A percentile compares a stretch with the other conserved stretches of the same genome.
Conservation (phyloP, 2,329 filamentous ascomycete genomes). For the Didymella arachidicola region DNA sequence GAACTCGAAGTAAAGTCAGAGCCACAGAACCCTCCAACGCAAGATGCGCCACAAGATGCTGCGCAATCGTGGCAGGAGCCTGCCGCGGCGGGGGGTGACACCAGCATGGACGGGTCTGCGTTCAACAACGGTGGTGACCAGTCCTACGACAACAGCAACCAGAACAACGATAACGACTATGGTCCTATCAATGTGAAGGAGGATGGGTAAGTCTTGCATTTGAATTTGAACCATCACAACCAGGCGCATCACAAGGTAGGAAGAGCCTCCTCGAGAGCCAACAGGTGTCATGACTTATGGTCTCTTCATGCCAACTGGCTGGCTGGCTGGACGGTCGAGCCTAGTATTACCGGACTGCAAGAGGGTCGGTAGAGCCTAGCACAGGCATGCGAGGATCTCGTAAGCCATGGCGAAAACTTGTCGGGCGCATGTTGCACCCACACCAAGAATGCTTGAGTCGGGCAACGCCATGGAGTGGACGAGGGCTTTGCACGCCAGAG, state of each 20-base stretch:
- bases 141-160: slow-evolving; percentile 42
- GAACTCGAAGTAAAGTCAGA: slow-evolving; percentile 36
- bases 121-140: slow-evolving; percentile 43
- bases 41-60: slow-evolving; percentile 29
- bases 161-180: slow-evolving; percentile 53
- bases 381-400: slow-evolving; percentile 3
- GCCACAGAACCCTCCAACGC: slow-evolving; percentile 26
- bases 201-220: slow-evolving; percentile 76
- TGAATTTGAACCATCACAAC: slow-evolving; percentile 20
- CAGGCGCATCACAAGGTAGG: slow-evolving; percentile 39
- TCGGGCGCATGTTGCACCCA: slow-evolving; percentile 4
- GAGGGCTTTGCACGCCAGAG: slow-evolving; percentile 17
- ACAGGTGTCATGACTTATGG: neutral
- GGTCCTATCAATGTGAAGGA: slow-evolving; percentile 78
- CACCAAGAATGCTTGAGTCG: slow-evolving; percentile 15
- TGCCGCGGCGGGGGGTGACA: slow-evolving; percentile 32
- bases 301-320: neutral
- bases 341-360: slow-evolving; percentile 6
- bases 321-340: neutral
- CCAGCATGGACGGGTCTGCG: slow-evolving; percentile 43
- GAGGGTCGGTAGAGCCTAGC: slow-evolving; percentile 4
- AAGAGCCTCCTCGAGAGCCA: slow-evolving; percentile 8
- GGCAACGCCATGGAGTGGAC: slow-evolving; percentile 23
- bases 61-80: slow-evolving; percentile 32
- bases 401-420: slow-evolving; percentile 7